These are phyloP conservation scores for Kalmusia sp. DNA, from an alignment of 2,329 filamentous ascomycete species.

Conservation along the genomic window DNA sequence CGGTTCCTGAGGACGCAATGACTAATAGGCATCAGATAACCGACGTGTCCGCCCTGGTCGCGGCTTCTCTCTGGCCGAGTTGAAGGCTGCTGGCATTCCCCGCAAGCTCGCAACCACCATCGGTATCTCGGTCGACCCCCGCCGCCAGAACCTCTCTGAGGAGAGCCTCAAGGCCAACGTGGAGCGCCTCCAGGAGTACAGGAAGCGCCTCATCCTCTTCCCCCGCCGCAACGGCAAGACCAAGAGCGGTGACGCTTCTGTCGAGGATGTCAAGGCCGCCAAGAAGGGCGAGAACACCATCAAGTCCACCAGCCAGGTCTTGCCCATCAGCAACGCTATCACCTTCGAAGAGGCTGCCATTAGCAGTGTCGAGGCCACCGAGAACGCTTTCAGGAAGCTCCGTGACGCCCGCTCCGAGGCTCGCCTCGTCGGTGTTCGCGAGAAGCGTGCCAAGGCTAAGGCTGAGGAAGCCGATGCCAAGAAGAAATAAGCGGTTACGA, in stretches of 20 bases:
- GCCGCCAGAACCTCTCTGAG: constrained; percentile 96
- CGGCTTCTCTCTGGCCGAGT: constrained; percentile 96
- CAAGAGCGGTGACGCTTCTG: constrained; percentile 90
- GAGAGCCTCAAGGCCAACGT: constrained; percentile 96
- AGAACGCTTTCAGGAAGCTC: constrained; percentile 86
- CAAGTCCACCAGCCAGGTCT: constrained; percentile 62
- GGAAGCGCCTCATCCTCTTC: constrained; percentile 94
- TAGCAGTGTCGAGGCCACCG: constrained; percentile 72
- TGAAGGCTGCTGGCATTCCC: constrained; percentile 98
- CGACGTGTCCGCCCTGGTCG: constrained; percentile 94
- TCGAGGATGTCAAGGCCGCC: constrained; percentile 79
- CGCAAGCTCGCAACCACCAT: constrained; percentile 94
- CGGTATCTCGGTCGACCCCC: constrained; percentile 94
- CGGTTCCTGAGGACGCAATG: neutral
- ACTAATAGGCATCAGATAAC: constrained; percentile 69
- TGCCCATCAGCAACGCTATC: constrained; percentile 75
- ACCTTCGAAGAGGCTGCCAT: constrained; percentile 85
- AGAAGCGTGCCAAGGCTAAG: constrained; percentile 92
- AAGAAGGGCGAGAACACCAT: constrained; percentile 60
- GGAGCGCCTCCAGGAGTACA: constrained; percentile 97
- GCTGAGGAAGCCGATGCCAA: constrained; percentile 77
- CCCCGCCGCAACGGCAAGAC: constrained; percentile 90
- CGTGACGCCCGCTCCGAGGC: constrained; percentile 84
- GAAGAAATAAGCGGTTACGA: constrained; percentile 74
- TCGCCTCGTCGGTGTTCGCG: constrained; percentile 80